Evolutionary conservation across 179 eudicot species (phyloP).

Genomic region (Carnegiea gigantea): DNA sequence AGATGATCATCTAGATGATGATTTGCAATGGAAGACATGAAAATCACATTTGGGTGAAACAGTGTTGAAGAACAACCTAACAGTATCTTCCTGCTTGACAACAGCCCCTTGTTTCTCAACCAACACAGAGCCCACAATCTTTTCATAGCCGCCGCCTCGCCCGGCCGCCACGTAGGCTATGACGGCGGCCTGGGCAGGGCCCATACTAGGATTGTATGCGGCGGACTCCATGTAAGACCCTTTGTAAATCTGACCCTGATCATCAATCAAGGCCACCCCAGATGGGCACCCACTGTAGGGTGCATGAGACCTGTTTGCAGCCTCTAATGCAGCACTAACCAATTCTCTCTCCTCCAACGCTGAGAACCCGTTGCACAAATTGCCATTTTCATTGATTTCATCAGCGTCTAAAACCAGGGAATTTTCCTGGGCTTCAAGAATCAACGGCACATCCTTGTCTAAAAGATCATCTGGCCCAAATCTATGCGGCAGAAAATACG

Average conservation of each 20-base stretch:
- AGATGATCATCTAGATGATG: not conserved
- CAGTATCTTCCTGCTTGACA: conserved; percentile 75
- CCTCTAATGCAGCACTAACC: conserved; percentile 58
- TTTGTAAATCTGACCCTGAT: conserved; percentile 47
- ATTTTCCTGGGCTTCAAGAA: conserved; percentile 57
- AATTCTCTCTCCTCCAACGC: conserved; percentile 20
- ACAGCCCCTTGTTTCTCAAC: conserved; percentile 62
- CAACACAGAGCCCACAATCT: conserved; percentile 62
- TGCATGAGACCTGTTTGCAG: conserved; percentile 71
- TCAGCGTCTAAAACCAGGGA: conserved; percentile 21
- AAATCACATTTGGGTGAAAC: conserved; percentile 61
- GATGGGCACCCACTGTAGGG: conserved; percentile 82
- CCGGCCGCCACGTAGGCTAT: conserved; percentile 53
- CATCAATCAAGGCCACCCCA: conserved; percentile 69
- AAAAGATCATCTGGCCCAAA: conserved; percentile 77
- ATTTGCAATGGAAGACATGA: conserved; percentile 53
- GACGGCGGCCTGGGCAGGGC: conserved; percentile 78
- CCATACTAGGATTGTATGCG: conserved; percentile 77
- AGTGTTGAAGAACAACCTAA: conserved; percentile 50
- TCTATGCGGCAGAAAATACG: conserved; percentile 48
- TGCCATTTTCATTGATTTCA: not conserved
- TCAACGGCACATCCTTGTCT: conserved; percentile 53
- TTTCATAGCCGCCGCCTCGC: conserved; percentile 37
- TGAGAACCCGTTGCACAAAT: conserved; percentile 34
- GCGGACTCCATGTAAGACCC: conserved; percentile 91